Conservation (phyloP, 495 filamentous ascomycete genomes). For the Parathielavia hyrcaniae region DNA sequence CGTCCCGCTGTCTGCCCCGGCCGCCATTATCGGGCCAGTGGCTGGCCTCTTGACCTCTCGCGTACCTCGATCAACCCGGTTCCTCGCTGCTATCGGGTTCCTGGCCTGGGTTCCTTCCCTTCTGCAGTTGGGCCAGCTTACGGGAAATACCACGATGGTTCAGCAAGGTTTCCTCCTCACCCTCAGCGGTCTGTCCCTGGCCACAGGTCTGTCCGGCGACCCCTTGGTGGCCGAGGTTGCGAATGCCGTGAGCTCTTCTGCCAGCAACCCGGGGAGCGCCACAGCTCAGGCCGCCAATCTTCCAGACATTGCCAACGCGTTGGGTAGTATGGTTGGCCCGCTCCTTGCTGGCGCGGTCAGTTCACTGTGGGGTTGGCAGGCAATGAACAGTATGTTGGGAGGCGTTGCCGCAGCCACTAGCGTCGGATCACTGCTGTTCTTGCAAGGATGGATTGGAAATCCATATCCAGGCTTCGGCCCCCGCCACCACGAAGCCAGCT, state of each 20-base stretch:
- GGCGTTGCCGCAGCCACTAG: constrained; percentile 15
- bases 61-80: constrained; percentile 21
- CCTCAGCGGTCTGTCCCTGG: constrained; percentile 24
- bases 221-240: constrained; percentile 25
- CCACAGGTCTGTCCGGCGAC: constrained; percentile 24
- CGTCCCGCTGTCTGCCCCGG: constrained; percentile 25
- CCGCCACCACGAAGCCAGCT: neutral
- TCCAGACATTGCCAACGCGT: constrained; percentile 23
- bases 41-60: constrained; percentile 15
- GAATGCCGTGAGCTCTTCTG: neutral
- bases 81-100: constrained; percentile 23
- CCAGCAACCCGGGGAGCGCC: constrained; percentile 7
- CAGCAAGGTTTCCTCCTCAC: constrained; percentile 14
- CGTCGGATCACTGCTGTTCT: constrained; percentile 22
- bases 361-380: constrained; percentile 24
- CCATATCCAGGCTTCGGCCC: neutral
- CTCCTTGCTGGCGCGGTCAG: constrained; percentile 21
- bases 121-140: constrained; percentile 14
- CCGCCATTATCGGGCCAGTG: constrained; percentile 21
- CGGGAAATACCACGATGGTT: neutral
- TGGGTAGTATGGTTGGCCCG: constrained; percentile 29
- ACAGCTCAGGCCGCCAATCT: constrained; percentile 20
- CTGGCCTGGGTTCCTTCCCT: constrained; percentile 22
- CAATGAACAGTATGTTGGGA: constrained; percentile 19
- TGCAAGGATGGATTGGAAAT: constrained; percentile 29